Conservation (phyloP, 2,329 filamentous ascomycete genomes). For the Kalaharituber pfeilii region DNA sequence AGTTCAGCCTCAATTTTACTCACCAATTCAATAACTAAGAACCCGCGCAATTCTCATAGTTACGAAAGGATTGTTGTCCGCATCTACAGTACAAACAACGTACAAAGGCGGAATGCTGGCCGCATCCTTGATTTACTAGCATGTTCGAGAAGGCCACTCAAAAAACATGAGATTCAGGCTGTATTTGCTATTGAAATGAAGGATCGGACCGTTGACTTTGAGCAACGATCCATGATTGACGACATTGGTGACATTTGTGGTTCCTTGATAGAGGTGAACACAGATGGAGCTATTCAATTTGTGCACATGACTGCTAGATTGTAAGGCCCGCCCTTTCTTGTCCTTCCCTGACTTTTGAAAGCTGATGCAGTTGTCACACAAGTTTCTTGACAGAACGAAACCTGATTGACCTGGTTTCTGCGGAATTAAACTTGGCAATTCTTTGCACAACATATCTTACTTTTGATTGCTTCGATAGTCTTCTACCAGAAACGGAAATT, state of each 20-base stretch:
- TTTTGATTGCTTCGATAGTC: conserved; percentile 24
- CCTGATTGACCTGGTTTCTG: background rate
- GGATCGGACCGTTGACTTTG: conserved; percentile 22
- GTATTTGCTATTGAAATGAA: conserved; percentile 25
- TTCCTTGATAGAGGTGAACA: conserved; percentile 26
- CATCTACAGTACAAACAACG: conserved; percentile 14
- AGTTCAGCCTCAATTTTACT: background rate
- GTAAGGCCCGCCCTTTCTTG: conserved; percentile 22
- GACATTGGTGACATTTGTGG: conserved; percentile 26
- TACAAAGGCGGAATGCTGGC: conserved; percentile 22
- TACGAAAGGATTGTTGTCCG: conserved; percentile 25
- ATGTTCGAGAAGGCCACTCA: conserved; percentile 28
- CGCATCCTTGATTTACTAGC: conserved; percentile 29
- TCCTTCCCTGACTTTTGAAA: background rate
- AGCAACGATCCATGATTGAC: conserved; percentile 21
- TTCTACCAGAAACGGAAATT: conserved; percentile 11
- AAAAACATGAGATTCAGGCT: conserved; percentile 30
- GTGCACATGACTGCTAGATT: conserved; percentile 28
- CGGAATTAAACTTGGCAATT: conserved; percentile 22
- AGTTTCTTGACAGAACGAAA: too few species aligned
- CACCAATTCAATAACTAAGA: background rate
- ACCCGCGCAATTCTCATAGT: background rate
- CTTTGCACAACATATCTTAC: conserved; percentile 27
- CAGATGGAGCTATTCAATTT: conserved; percentile 26
- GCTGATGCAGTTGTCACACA: background rate